Conservation (phyloP, 805 yeast genomes). For the Wickerhamomyces pijperi region DNA sequence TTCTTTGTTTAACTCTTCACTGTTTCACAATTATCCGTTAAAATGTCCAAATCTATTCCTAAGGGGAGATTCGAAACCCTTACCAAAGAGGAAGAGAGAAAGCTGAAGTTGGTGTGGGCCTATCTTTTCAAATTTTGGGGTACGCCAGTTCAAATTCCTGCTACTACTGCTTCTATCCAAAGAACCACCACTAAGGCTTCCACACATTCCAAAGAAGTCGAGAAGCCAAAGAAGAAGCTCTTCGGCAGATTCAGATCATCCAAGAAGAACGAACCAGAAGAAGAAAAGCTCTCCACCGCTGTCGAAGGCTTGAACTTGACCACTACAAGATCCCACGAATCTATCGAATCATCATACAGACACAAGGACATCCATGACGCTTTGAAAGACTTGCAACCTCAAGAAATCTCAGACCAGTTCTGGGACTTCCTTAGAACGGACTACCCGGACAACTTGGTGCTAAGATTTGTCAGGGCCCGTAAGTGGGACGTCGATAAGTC, state of each 20-base stretch:
- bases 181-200: constrained; percentile 9
- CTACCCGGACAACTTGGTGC: constrained; percentile 64
- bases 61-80: constrained; percentile 36
- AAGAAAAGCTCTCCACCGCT: constrained; percentile 1
- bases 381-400: constrained; percentile 40
- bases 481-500: constrained; percentile 70
- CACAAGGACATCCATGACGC: constrained; percentile 34
- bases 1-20: too few relatives aligned
- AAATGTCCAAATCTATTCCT: constrained; percentile 11
- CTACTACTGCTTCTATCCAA: constrained; percentile 1
- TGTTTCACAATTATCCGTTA: background rate
- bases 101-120: constrained; percentile 64
- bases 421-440: constrained; percentile 64
- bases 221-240: constrained; percentile 16
- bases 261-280: constrained; percentile 5
- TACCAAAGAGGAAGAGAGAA: constrained; percentile 46
- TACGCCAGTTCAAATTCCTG: constrained; percentile 21
- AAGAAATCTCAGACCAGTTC: constrained; percentile 36
- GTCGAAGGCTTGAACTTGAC: constrained; percentile 11
- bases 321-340: constrained; percentile 19
- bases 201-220: constrained; percentile 1
- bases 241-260: constrained; percentile 13
- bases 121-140: constrained; percentile 52
- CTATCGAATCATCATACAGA: constrained; percentile 22
- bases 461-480: constrained; percentile 78